A percentile compares a stretch with the other conserved stretches of the same genome.
Evolutionary conservation across 2,329 filamentous ascomycete species (phyloP).

Genomic region (Lachnellula cervina): DNA sequence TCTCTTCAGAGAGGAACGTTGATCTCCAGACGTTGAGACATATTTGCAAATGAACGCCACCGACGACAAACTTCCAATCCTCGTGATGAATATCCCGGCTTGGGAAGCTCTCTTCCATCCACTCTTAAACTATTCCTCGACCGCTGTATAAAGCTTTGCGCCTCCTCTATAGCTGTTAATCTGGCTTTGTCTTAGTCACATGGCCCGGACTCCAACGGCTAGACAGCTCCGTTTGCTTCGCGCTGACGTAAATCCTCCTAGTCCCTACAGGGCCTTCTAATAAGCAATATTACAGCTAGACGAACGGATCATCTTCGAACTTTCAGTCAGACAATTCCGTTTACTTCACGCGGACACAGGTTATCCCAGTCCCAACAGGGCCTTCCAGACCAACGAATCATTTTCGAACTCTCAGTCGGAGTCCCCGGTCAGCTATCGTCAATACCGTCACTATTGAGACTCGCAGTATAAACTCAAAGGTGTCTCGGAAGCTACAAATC

Average conservation of each 20-base stretch:
- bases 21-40: conserved; percentile 54
- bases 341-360: conserved; percentile 26
- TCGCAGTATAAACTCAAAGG: conserved; percentile 32
- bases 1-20: conserved; percentile 74
- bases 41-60: conserved; percentile 67
- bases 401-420: conserved; percentile 35
- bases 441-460: conserved; percentile 56
- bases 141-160: conserved; percentile 60
- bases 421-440: conserved; percentile 43
- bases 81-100: conserved; percentile 40
- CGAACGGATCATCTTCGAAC: conserved; percentile 31
- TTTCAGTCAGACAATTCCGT: conserved; percentile 20
- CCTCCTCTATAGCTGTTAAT: conserved; percentile 76
- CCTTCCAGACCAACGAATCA: conserved; percentile 31
- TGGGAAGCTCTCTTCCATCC: conserved; percentile 23
- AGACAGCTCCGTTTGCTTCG: conserved; percentile 27
- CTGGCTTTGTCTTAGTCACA: conserved; percentile 67
- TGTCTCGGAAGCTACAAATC: too few species aligned
- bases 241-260: conserved; percentile 24
- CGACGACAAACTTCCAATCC: conserved; percentile 83
- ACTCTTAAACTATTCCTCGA: conserved; percentile 29
- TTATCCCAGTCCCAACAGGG: conserved; percentile 44
- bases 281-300: conserved; percentile 23
- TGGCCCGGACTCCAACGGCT: conserved; percentile 43
- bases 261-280: conserved; percentile 44